phyloP scores from a whole-genome alignment of 441 rosid genomes.

The Manihot esculenta region DNA sequence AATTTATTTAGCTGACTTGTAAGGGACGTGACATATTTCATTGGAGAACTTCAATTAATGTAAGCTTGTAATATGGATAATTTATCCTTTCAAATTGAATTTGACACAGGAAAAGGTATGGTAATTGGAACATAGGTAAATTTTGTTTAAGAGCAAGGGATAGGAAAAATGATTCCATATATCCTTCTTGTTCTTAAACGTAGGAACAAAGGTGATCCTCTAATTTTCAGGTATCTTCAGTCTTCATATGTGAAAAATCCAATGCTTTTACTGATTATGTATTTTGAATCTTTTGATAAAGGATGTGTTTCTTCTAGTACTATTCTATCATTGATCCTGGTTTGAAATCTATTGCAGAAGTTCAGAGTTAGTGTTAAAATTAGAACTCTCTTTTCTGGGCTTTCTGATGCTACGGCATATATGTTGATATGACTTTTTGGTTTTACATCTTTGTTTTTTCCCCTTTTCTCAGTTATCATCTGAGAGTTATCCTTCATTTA shows the following conservation, averaged over 20 bases:
- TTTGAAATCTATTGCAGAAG: neutral
- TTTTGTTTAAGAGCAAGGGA: neutral
- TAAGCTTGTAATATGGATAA: neutral
- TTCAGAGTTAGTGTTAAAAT: neutral
- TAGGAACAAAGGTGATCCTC: neutral
- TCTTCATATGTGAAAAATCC: neutral
- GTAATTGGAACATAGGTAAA: neutral
- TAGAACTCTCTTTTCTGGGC: neutral
- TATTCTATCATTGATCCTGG: neutral
- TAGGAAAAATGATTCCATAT: neutral
- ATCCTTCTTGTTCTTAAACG: neutral
- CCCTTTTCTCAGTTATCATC: neutral
- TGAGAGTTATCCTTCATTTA: neutral
- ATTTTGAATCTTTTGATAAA: neutral
- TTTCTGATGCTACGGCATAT: neutral
- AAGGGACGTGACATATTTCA: no score
- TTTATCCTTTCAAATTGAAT: neutral
- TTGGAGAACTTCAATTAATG: neutral
- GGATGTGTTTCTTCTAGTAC: neutral
- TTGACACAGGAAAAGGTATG: neutral
- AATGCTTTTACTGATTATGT: neutral
- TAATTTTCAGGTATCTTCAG: neutral
- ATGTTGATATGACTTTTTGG: conserved; percentile 1
- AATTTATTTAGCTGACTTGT: no score
- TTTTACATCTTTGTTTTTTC: no score